Evolutionary conservation across 2,329 filamentous ascomycete genomes (phyloP), one percentile per base, ranked within the genome.

Genomic region (Epichloe scottii): DNA sequence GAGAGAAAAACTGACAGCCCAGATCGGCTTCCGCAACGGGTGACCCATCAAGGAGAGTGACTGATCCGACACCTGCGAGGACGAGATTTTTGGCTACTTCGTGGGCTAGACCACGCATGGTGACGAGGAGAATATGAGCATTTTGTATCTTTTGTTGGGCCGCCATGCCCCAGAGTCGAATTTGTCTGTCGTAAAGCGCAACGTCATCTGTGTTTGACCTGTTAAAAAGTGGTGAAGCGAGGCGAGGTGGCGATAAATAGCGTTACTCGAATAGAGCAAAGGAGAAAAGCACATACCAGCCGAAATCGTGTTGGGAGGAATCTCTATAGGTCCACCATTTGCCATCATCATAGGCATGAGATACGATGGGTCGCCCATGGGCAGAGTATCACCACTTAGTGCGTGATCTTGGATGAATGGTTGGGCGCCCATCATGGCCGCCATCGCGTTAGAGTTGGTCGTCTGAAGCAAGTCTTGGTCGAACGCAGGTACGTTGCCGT

Each of bases 21-120:
- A 95, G 72, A 64, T 97, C 91, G 48, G 85, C 79, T 60, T 90
- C 84, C 0, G 79, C 85, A 51, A 95, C 85, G 10, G 71, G 55
- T 50, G 84, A 81, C 60, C 87, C 78, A 68, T 98, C 93, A 53
- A 93, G 75, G 51, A 98, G 82, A 15, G 91, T 97, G 54, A 98
- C 76, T 34, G 89, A 91, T 52, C 87, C 86, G 60, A 98, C 86
- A 53, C 93, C 93, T 21, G 93, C 90, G 3, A 98, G 81, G 17
- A 96, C 91, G 21, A 98, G 82, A 64, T 97, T 98, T 74, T 98
- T 98, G 56, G 93, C 90, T 50, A 97, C 85, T 70, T 98, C 93
- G 64, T 91, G 94, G 52, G 87, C 89, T 15, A 98, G 79, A 1
- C 87, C 89, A 63, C 86, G 87, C 66, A 95, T 82, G 33, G 84